A percentile compares a stretch with the other conserved stretches of the same genome.
Evolutionary conservation across 371 early-diverging fungal species (phyloP).

Genomic region (Smittium culicis): DNA sequence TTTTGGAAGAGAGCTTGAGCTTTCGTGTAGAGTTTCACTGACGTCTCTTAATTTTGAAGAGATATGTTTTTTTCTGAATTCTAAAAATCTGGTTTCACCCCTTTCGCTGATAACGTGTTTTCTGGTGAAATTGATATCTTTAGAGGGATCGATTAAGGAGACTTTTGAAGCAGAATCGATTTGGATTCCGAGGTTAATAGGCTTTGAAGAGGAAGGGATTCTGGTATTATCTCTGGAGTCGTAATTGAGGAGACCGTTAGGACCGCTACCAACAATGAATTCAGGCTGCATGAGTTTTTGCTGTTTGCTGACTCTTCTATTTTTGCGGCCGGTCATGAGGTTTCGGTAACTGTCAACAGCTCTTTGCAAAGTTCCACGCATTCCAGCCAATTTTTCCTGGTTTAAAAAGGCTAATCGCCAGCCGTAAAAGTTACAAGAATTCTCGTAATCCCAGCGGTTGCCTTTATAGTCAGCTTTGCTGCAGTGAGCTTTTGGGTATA

Average conservation of each 20-base stretch:
- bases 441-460: slow-evolving; percentile 88
- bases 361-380: slow-evolving; percentile 84
- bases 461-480: slow-evolving; percentile 55
- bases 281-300: slow-evolving; percentile 39
- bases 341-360: slow-evolving; percentile 91
- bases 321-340: slow-evolving; percentile 63
- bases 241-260: not conserved
- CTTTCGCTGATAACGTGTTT: slow-evolving; percentile 3
- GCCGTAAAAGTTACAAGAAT: slow-evolving; percentile 71
- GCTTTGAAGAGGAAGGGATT: not conserved
- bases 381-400: slow-evolving; percentile 60
- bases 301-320: slow-evolving; percentile 63
- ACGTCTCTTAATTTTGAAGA: slow-evolving; percentile 4
- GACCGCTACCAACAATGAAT: slow-evolving; percentile 9
- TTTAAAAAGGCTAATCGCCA: slow-evolving; percentile 84
- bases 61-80: not conserved
- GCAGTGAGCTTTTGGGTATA: slow-evolving; percentile 76
- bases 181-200: not conserved
- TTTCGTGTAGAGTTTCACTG: slow-evolving; percentile 5
- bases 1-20: slow-evolving; percentile 15
- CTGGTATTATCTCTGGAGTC: not conserved
- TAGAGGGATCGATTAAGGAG: not conserved
- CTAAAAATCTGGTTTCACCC: not conserved
- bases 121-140: not conserved
- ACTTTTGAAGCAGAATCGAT: not conserved